Percentiles rank a stretch among this genome's conserved stretches.
Conservation (phyloP, 2,329 filamentous ascomycete genomes). For the Colletotrichum spaethianum region DNA sequence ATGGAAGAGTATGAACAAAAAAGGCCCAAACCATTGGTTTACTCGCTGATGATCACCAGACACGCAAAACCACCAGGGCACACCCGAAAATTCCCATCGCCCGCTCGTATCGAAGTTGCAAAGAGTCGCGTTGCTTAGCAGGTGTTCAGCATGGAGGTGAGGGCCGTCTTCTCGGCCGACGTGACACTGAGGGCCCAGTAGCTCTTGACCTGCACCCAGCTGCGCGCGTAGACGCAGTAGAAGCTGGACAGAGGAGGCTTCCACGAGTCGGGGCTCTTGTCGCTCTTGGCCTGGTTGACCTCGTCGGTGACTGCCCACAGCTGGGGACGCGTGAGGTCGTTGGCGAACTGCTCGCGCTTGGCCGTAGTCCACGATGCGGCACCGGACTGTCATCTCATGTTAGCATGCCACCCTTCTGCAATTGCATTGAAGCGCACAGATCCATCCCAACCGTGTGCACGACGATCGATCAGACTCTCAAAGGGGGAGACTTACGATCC, state of each 20-base stretch:
- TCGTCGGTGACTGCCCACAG: constrained; percentile 84
- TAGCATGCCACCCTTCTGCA: constrained; percentile 1
- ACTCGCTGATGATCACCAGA: constrained; percentile 1
- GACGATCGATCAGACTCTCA: neutral
- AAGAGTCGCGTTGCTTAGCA: constrained; percentile 60
- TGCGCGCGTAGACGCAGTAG: constrained; percentile 83
- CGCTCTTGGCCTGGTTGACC: constrained; percentile 82
- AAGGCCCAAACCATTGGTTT: neutral
- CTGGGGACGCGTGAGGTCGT: constrained; percentile 82
- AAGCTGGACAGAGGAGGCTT: constrained; percentile 79
- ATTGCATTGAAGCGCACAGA: neutral
- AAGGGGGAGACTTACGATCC: constrained; percentile 71
- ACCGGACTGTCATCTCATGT: constrained; percentile 68
- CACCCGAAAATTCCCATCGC: neutral
- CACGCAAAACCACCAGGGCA: neutral
- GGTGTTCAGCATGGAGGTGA: constrained; percentile 75
- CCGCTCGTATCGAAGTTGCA: constrained; percentile 4
- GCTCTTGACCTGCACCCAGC: constrained; percentile 85
- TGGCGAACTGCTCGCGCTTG: constrained; percentile 79
- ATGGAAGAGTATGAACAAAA: neutral
- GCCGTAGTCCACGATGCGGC: constrained; percentile 80
- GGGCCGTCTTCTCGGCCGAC: constrained; percentile 77
- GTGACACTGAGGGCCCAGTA: constrained; percentile 79
- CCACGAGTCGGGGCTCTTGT: constrained; percentile 81
- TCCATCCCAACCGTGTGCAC: neutral